phyloP scores from a whole-genome alignment of 2,329 filamentous ascomycete species.

The Claviceps humidiphila region DNA sequence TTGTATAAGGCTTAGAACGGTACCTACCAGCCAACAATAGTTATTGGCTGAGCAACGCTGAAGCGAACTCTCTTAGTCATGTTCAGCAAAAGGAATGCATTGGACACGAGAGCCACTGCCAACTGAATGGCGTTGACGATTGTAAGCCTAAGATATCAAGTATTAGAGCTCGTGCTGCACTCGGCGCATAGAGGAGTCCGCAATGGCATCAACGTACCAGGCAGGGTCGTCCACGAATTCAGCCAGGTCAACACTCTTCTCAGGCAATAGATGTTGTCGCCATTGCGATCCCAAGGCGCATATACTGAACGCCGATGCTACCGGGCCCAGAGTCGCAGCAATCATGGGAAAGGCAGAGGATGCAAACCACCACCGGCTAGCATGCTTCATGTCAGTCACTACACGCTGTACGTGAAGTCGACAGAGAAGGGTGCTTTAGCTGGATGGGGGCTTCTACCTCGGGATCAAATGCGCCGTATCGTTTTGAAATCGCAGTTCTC shows the following conservation, averaged over 20 bases:
- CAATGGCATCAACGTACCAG: slow-evolving; percentile 40
- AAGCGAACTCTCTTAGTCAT: slow-evolving; percentile 74
- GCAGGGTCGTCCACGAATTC: slow-evolving; percentile 49
- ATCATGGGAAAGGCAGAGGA: slow-evolving; percentile 61
- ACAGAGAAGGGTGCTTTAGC: neutral
- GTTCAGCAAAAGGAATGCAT: slow-evolving; percentile 72
- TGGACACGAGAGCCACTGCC: slow-evolving; percentile 61
- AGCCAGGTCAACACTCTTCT: slow-evolving; percentile 34
- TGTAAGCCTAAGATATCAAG: slow-evolving; percentile 42
- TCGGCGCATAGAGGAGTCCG: neutral
- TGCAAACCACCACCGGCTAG: slow-evolving; percentile 51
- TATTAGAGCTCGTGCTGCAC: neutral
- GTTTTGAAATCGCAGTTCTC: slow-evolving; percentile 18
- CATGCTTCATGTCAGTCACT: neutral
- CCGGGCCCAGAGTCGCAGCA: slow-evolving; percentile 70
- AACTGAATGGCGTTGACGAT: slow-evolving; percentile 68
- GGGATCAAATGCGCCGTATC: slow-evolving; percentile 31
- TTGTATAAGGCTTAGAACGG: neutral
- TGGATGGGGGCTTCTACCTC: slow-evolving; percentile 19
- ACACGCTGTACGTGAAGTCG: neutral
- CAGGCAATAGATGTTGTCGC: slow-evolving; percentile 45
- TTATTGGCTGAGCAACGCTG: slow-evolving; percentile 67
- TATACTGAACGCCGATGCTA: slow-evolving; percentile 80
- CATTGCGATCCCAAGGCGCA: slow-evolving; percentile 72
- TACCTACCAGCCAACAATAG: slow-evolving; percentile 64